These are phyloP conservation scores for Phoma sp. DNA, from an alignment of 2,329 filamentous ascomycete species.

Conservation along the genomic window DNA sequence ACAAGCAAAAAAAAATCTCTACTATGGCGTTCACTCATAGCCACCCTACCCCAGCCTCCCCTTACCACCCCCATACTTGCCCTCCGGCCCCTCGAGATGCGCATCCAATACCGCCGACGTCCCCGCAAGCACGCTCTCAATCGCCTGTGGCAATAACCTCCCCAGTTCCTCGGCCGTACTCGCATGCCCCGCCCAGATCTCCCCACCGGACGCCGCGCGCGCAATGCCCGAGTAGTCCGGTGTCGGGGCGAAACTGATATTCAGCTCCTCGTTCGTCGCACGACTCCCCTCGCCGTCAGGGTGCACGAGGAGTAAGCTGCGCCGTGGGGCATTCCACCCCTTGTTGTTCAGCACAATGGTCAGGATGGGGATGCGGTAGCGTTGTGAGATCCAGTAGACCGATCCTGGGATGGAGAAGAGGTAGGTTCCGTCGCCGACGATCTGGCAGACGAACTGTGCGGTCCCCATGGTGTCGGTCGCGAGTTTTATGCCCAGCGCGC, in stretches of 20 bases:
- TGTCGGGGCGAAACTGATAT: constrained; percentile 70
- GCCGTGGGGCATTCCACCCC: constrained; percentile 72
- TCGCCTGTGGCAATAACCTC: constrained; percentile 62
- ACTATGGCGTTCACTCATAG: too few relatives aligned
- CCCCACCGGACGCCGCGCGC: constrained; percentile 67
- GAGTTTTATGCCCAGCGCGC: constrained; percentile 76
- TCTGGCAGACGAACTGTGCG: constrained; percentile 49
- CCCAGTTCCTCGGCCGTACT: constrained; percentile 63
- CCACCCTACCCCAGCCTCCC: constrained; percentile 1
- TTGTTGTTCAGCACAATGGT: constrained; percentile 74
- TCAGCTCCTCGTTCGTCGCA: constrained; percentile 67
- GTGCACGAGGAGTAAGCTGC: constrained; percentile 68
- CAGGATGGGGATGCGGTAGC: constrained; percentile 70
- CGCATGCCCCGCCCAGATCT: constrained; percentile 66
- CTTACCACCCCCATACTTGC: constrained; percentile 54
- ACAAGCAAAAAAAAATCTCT: too few relatives aligned
- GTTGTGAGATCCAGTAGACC: constrained; percentile 72
- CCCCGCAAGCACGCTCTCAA: constrained; percentile 64
- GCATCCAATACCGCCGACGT: constrained; percentile 68
- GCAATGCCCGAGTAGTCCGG: constrained; percentile 74
- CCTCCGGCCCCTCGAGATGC: constrained; percentile 62
- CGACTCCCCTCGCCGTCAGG: constrained; percentile 68
- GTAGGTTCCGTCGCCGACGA: constrained; percentile 72
- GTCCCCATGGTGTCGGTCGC: constrained; percentile 62
- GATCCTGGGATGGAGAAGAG: constrained; percentile 69